A percentile compares a stretch with the other conserved stretches of the same genome.
phyloP scores from a whole-genome alignment of 306 rosid genomes.

The Luffa acutangula region DNA sequence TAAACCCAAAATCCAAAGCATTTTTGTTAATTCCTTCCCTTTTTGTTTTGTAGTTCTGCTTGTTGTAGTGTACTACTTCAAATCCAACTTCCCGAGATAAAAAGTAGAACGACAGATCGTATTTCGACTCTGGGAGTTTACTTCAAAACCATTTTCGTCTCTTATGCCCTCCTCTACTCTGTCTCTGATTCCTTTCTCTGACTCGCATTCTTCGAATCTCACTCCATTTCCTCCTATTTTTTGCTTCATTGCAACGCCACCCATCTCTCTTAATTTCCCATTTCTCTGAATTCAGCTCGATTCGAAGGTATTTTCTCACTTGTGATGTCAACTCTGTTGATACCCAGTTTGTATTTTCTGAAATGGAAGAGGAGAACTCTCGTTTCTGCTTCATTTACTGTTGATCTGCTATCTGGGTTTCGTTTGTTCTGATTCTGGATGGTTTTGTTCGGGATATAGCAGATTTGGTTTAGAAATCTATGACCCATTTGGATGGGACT shows the following conservation, averaged over 20 bases:
- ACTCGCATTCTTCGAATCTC: constrained; percentile 3
- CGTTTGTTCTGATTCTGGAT: constrained; percentile 6
- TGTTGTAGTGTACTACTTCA: not conserved
- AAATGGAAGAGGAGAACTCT: not conserved
- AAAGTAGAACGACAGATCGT: not conserved
- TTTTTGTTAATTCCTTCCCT: not conserved
- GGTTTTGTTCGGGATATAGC: not conserved
- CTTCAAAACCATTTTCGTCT: not conserved
- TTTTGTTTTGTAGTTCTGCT: not conserved
- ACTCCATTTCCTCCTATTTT: not conserved
- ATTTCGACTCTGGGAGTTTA: not conserved
- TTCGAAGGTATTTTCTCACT: not conserved
- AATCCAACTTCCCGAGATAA: not conserved
- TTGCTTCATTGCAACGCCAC: constrained; percentile 2
- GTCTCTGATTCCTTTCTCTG: constrained; percentile 8
- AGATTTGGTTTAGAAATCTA: not conserved
- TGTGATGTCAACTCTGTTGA: not conserved
- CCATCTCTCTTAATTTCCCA: not conserved
- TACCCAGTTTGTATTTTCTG: not conserved
- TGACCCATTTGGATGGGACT: not conserved
- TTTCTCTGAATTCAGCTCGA: not conserved
- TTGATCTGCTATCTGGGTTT: constrained; percentile 12
- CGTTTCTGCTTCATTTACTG: not conserved
- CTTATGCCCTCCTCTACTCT: not conserved
- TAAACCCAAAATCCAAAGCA: not conserved